A percentile compares a stretch with the other conserved stretches of the same genome.
These are phyloP conservation scores for Daldinia sp. DNA, from an alignment of 2,329 filamentous ascomycete genomes.

Conservation along the genomic window DNA sequence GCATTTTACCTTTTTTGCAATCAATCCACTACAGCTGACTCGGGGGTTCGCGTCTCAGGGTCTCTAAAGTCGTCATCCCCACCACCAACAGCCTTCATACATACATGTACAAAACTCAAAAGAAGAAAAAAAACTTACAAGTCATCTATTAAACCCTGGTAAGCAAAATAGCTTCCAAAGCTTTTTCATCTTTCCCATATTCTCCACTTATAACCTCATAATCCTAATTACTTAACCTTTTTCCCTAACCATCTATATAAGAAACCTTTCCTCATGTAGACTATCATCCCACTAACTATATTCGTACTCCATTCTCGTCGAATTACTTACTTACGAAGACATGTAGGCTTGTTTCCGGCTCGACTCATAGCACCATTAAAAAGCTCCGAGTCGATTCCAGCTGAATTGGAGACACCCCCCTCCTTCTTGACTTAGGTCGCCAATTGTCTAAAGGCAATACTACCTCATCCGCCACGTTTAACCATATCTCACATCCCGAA, in stretches of 20 bases:
- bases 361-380: background rate
- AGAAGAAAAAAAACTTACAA: background rate
- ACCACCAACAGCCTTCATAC: constrained; percentile 6
- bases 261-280: constrained; percentile 3
- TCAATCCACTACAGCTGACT: constrained; percentile 21
- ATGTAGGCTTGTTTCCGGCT: constrained; percentile 2
- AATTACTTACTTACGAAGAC: constrained; percentile 11
- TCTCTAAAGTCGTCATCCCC: constrained; percentile 14
- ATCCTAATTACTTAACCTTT: background rate
- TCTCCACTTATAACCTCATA: background rate
- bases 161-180: constrained; percentile 5
- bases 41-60: constrained; percentile 8
- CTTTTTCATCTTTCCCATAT: too few relatives aligned
- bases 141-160: constrained; percentile 5
- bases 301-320: background rate
- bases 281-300: background rate
- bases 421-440: background rate
- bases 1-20: background rate
- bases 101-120: constrained; percentile 1
- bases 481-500: constrained; percentile 8
- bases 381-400: background rate
- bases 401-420: background rate
- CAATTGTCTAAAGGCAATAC: constrained; percentile 12
- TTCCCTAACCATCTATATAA: background rate
- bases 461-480: constrained; percentile 11